phyloP scores from a whole-genome alignment of 495 filamentous ascomycete genomes.

The Daldinia vernicosa region DNA sequence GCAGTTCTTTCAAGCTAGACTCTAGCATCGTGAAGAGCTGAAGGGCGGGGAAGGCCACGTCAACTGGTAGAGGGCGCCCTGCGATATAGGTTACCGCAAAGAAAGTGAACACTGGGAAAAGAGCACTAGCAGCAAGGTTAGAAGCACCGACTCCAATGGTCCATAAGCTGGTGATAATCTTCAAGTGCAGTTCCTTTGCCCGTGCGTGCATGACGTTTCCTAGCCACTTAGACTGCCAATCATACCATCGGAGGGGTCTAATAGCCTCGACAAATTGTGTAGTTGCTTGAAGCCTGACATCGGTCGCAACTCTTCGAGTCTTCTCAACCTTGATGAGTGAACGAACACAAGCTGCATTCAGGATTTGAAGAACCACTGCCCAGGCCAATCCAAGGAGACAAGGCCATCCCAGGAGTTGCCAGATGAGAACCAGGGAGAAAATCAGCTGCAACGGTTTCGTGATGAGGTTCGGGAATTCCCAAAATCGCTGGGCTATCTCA shows the following conservation, averaged over 20 bases:
- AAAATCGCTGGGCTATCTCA: slow-evolving; percentile 81
- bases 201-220: slow-evolving; percentile 74
- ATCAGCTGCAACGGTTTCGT: slow-evolving; percentile 74
- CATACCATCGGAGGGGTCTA: slow-evolving; percentile 86
- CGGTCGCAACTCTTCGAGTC: slow-evolving; percentile 71
- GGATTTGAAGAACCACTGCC: slow-evolving; percentile 67
- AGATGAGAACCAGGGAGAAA: slow-evolving; percentile 73
- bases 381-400: slow-evolving; percentile 75
- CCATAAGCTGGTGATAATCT: slow-evolving; percentile 71
- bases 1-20: slow-evolving; percentile 72
- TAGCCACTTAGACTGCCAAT: slow-evolving; percentile 85
- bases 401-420: slow-evolving; percentile 79
- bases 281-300: slow-evolving; percentile 74
- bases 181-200: slow-evolving; percentile 70
- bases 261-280: slow-evolving; percentile 85
- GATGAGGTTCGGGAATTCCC: slow-evolving; percentile 76
- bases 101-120: slow-evolving; percentile 82
- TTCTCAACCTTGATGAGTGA: slow-evolving; percentile 69
- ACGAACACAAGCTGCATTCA: slow-evolving; percentile 71
- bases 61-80: slow-evolving; percentile 70
- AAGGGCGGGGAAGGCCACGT: slow-evolving; percentile 82
- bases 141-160: slow-evolving; percentile 65
- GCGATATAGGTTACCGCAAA: slow-evolving; percentile 78
- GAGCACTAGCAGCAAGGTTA: slow-evolving; percentile 69
- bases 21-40: slow-evolving; percentile 81